Evolutionary conservation across 345 rosid genomes (phyloP), one percentile per base, ranked within the genome.

Genomic region (Melastoma malabathricum): DNA sequence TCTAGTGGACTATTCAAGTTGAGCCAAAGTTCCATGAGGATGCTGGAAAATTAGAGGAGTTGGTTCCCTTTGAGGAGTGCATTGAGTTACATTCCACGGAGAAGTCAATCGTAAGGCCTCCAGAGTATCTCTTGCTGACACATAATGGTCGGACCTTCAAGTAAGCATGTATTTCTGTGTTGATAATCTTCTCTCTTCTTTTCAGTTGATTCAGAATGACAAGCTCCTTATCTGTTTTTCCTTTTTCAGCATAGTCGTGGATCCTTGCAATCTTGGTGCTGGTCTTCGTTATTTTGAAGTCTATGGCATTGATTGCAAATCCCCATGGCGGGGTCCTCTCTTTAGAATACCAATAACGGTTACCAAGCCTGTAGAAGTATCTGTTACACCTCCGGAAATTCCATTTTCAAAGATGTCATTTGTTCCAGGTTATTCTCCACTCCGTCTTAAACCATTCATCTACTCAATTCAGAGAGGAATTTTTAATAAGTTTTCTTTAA

Each of bases 11-110:
- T 0, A 82, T 87, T 56, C 86, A 77, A 75, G 75, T 92, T 68
- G 84, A 76, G 34, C 99, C 99, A 18, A 79, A 79, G 72, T 88
- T 92, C 79, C 97, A 85, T 68, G 97, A 92, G 68, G 97, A 70
- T 70, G 95, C 90, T 50, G 83, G 82, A 74, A 81, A 87, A 56
- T 62, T 88, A 54, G 85, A 92, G 62, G 99, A 88, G 52, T 66
- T 92, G 73, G 95, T 83, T 60, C 97, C 95, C 41, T 88, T 88
- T 59, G 97, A 85, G 79, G 95, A 93, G 66, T 83, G 83, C 61
- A 69, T 93, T 63, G 81, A 84, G 71, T 65, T 93, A 65, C 78
- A 69, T 55, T 84, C 97, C 59, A 81, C 84, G 46, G 79, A 74
- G 12, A 78, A 77, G 62, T 57, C 72, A 43, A 79, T 85, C 64